A percentile compares a stretch with the other conserved stretches of the same genome.
These are phyloP conservation scores for Balansia obtecta DNA, from an alignment of 2,329 filamentous ascomycete species.

Conservation along the genomic window DNA sequence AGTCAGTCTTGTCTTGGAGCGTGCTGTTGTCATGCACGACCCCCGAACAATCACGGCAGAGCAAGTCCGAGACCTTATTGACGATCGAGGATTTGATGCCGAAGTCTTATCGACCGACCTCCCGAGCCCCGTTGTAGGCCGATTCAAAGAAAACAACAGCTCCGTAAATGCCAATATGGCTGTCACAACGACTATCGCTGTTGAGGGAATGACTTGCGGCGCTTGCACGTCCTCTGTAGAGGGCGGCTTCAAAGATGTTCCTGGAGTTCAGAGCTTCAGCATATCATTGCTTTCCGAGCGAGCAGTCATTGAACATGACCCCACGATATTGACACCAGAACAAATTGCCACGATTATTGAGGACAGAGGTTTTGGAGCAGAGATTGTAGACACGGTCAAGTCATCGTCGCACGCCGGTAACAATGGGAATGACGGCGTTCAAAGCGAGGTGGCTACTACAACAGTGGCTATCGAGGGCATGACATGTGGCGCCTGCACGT, in stretches of 20 bases:
- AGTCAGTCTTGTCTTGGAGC: slow-evolving; percentile 87
- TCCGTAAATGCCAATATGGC: slow-evolving; percentile 27
- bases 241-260: slow-evolving; percentile 61
- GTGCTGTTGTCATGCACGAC: slow-evolving; percentile 89
- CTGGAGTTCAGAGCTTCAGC: slow-evolving; percentile 63
- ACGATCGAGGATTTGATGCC: slow-evolving; percentile 86
- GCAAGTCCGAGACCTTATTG: slow-evolving; percentile 70
- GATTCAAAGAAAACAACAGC: slow-evolving; percentile 21
- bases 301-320: slow-evolving; percentile 74
- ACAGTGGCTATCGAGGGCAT: slow-evolving; percentile 89
- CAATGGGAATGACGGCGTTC: slow-evolving; percentile 17
- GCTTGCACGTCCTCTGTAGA: slow-evolving; percentile 82
- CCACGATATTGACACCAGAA: slow-evolving; percentile 35
- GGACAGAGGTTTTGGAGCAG: slow-evolving; percentile 69
- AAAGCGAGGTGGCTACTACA: slow-evolving; percentile 48
- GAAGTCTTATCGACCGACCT: slow-evolving; percentile 75
- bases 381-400: slow-evolving; percentile 58
- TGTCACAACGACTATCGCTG: slow-evolving; percentile 61
- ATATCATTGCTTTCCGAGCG: slow-evolving; percentile 77
- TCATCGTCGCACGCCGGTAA: slow-evolving; percentile 17
- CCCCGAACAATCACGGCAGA: slow-evolving; percentile 60
- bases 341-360: slow-evolving; percentile 48
- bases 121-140: slow-evolving; percentile 38
- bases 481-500: slow-evolving; percentile 95
- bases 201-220: slow-evolving; percentile 86